Evolutionary conservation across 2,329 filamentous ascomycete genomes (phyloP).

Genomic region (Zymoseptoria brevis): DNA sequence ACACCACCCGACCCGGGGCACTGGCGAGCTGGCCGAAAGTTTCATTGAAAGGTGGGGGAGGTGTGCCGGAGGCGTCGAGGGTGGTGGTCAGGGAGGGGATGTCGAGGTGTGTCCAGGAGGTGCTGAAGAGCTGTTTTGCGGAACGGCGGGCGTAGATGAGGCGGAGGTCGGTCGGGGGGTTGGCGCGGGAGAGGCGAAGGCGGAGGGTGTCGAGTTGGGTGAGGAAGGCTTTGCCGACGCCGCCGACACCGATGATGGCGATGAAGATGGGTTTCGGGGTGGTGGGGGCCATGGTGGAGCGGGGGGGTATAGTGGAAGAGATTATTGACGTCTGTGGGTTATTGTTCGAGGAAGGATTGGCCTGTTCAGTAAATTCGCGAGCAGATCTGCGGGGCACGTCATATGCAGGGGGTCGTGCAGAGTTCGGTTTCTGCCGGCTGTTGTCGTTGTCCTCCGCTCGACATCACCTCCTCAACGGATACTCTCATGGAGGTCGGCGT

Average conservation of each 20-base stretch:
- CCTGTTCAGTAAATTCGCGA: too few relatives aligned
- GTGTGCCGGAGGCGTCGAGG: slow-evolving; percentile 55
- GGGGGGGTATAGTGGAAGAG: too few relatives aligned
- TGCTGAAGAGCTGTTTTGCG: slow-evolving; percentile 69
- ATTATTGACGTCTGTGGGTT: too few relatives aligned
- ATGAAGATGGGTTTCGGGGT: slow-evolving; percentile 31
- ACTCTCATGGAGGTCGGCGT: too few relatives aligned
- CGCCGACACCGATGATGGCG: slow-evolving; percentile 61
- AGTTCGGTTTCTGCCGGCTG: too few relatives aligned
- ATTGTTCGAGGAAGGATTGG: too few relatives aligned
- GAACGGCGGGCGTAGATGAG: slow-evolving; percentile 82
- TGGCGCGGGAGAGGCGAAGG: slow-evolving; percentile 46
- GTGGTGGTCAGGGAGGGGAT: slow-evolving; percentile 53
- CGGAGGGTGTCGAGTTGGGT: slow-evolving; percentile 65
- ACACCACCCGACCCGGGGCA: slow-evolving; percentile 68
- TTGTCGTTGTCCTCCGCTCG: too few relatives aligned
- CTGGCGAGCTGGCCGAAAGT: slow-evolving; percentile 69
- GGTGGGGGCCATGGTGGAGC: background rate
- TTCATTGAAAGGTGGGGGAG: slow-evolving; percentile 59
- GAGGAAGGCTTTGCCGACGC: slow-evolving; percentile 87
- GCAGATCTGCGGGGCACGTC: too few relatives aligned
- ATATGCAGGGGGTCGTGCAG: too few relatives aligned
- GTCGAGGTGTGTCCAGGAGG: slow-evolving; percentile 61
- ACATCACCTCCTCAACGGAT: too few relatives aligned
- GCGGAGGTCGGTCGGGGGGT: slow-evolving; percentile 57